phyloP scores from a whole-genome alignment of 345 rosid species.

The Aethionema arabicum region DNA sequence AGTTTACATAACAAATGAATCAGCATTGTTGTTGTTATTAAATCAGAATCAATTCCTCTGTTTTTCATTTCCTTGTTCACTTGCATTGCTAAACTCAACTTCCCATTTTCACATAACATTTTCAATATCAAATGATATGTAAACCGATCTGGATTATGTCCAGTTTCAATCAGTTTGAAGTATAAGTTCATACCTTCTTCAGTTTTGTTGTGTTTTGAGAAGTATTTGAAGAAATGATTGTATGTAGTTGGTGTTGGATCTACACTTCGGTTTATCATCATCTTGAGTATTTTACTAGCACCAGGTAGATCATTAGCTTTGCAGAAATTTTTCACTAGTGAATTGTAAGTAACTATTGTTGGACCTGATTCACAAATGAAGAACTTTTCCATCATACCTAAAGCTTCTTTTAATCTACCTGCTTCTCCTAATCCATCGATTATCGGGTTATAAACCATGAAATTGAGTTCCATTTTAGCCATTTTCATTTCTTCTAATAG shows the following conservation, averaged over 20 bases:
- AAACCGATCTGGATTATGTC: conserved; percentile 62
- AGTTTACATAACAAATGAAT: conserved; percentile 63
- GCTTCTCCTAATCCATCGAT: conserved; percentile 81
- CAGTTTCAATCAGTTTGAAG: conserved; percentile 71
- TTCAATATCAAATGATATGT: conserved; percentile 80
- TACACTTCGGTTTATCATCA: conserved; percentile 68
- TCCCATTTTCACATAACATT: conserved; percentile 76
- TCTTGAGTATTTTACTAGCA: conserved; percentile 69
- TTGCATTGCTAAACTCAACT: conserved; percentile 63
- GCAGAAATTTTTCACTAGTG: conserved; percentile 73
- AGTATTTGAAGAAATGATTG: conserved; percentile 75
- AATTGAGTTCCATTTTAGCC: conserved; percentile 59
- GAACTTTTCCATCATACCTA: conserved; percentile 68
- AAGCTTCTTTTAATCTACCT: conserved; percentile 65
- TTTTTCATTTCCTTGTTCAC: conserved; percentile 75
- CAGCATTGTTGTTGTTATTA: conserved; percentile 63
- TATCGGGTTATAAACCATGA: conserved; percentile 61
- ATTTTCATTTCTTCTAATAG: conserved; percentile 68
- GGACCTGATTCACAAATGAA: conserved; percentile 67
- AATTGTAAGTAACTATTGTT: conserved; percentile 68
- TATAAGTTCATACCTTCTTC: conserved; percentile 80
- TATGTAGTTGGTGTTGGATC: conserved; percentile 71
- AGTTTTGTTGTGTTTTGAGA: conserved; percentile 51
- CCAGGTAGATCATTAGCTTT: conserved; percentile 68
- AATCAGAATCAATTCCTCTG: conserved; percentile 69